Conservation (phyloP, 106 monocot genomes). For the Dendrobium catenatum region DNA sequence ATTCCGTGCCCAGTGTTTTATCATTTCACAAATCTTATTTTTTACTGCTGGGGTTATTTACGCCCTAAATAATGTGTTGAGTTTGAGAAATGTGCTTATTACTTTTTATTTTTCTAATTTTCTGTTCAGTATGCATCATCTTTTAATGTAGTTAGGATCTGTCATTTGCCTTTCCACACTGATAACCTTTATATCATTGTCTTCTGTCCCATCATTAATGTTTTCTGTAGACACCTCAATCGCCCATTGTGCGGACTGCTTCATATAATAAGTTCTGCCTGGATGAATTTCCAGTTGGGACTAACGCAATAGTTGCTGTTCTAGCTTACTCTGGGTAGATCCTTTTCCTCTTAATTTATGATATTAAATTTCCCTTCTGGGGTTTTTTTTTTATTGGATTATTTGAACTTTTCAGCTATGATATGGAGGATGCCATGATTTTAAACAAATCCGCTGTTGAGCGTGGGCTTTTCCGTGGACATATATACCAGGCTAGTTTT, state of each 20-base stretch:
- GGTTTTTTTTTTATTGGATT: conserved; percentile 1
- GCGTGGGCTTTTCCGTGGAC: conserved; percentile 82
- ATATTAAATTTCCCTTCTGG: background rate
- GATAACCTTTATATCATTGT: background rate
- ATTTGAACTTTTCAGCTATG: conserved; percentile 50
- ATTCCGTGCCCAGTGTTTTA: background rate
- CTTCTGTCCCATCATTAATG: background rate
- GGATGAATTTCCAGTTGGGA: conserved; percentile 88
- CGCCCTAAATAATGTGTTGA: background rate
- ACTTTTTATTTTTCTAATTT: background rate
- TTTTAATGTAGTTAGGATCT: background rate
- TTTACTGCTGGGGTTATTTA: background rate
- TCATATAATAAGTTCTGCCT: conserved; percentile 72
- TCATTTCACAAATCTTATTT: background rate
- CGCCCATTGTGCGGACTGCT: conserved; percentile 83
- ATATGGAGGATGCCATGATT: conserved; percentile 99
- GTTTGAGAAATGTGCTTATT: background rate
- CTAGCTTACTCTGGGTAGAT: conserved; percentile 81
- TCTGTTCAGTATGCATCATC: background rate
- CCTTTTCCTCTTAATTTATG: background rate
- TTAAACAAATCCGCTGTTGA: conserved; percentile 97
- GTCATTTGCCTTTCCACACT: background rate
- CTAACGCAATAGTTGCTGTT: conserved; percentile 99
- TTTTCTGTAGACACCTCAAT: conserved; percentile 77
- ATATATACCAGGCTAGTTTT: conserved; percentile 74